Conservation (phyloP, 495 filamentous ascomycete genomes). For the Talaromyces adpressus region DNA sequence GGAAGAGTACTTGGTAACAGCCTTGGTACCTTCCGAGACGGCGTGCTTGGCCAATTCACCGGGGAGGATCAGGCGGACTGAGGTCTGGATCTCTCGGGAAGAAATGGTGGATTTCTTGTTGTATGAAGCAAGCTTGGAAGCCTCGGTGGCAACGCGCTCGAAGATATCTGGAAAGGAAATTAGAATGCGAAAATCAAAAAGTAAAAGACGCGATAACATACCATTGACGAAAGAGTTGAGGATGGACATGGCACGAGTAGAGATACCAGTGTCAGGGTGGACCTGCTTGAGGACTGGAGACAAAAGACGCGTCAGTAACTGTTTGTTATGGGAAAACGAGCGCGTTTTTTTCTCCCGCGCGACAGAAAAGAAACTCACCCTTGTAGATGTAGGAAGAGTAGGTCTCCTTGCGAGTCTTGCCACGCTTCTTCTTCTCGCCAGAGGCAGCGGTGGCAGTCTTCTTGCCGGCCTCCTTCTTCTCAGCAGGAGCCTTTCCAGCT, state of each 20-base stretch:
- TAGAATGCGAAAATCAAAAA: slow-evolving; percentile 20
- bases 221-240: slow-evolving; percentile 99
- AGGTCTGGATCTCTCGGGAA: slow-evolving; percentile 98
- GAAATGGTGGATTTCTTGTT: slow-evolving; percentile 99
- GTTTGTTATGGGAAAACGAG: slow-evolving; percentile 8
- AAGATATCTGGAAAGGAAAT: slow-evolving; percentile 72
- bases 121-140: slow-evolving; percentile 97
- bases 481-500: slow-evolving; percentile 76
- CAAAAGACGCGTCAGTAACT: slow-evolving; percentile 31
- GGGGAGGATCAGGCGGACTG: slow-evolving; percentile 94
- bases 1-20: slow-evolving; percentile 99
- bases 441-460: slow-evolving; percentile 80
- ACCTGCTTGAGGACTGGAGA: slow-evolving; percentile 95
- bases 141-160: slow-evolving; percentile 97
- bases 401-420: slow-evolving; percentile 99
- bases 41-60: slow-evolving; percentile 99
- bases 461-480: slow-evolving; percentile 99
- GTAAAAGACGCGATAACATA: slow-evolving; percentile 39
- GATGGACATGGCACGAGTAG: slow-evolving; percentile 99
- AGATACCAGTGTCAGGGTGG: slow-evolving; percentile 99
- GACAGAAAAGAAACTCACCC: slow-evolving; percentile 51
- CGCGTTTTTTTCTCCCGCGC: not conserved
- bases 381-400: slow-evolving; percentile 99
- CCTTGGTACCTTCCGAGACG: slow-evolving; percentile 99
- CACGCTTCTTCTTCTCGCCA: slow-evolving; percentile 99